These are phyloP conservation scores for Pilatotrama ljubarskyi DNA, from an alignment of 768 basidiomycete genomes.

Conservation along the genomic window DNA sequence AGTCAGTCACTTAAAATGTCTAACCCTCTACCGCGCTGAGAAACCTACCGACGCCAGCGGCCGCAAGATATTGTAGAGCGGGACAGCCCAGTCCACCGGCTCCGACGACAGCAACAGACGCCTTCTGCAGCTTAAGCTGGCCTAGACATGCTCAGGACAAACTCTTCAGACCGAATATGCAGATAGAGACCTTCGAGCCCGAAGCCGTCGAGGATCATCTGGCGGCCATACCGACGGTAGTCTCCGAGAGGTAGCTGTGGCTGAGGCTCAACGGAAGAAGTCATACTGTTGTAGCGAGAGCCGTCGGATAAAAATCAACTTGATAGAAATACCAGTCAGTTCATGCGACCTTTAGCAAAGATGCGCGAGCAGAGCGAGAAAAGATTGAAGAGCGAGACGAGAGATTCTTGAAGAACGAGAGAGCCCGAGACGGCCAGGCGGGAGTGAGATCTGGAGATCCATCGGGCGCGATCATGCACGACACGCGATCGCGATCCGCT, in stretches of 20 bases:
- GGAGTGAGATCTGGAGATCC: not conserved
- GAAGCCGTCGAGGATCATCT: constrained; percentile 92
- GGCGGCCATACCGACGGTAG: constrained; percentile 90
- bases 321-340: too few species aligned
- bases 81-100: constrained; percentile 97
- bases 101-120: constrained; percentile 85
- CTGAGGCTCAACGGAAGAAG: constrained; percentile 3
- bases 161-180: not conserved
- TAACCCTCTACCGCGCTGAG: constrained; percentile 3
- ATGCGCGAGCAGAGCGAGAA: too few species aligned
- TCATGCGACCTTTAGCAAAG: too few species aligned
- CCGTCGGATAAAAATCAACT: too few species aligned
- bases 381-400: too few species aligned
- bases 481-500: not conserved
- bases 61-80: constrained; percentile 89
- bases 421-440: too few species aligned
- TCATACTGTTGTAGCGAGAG: not conserved
- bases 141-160: constrained; percentile 43
- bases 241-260: constrained; percentile 49
- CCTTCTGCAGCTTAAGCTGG: constrained; percentile 75
- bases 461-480: too few species aligned
- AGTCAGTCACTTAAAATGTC: not conserved
- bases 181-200: constrained; percentile 71
- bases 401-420: too few species aligned
- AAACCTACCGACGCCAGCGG: constrained; percentile 83